These are phyloP conservation scores for Diversispora epigaea DNA, from an alignment of 192 early-diverging fungal genomes.

Conservation along the genomic window DNA sequence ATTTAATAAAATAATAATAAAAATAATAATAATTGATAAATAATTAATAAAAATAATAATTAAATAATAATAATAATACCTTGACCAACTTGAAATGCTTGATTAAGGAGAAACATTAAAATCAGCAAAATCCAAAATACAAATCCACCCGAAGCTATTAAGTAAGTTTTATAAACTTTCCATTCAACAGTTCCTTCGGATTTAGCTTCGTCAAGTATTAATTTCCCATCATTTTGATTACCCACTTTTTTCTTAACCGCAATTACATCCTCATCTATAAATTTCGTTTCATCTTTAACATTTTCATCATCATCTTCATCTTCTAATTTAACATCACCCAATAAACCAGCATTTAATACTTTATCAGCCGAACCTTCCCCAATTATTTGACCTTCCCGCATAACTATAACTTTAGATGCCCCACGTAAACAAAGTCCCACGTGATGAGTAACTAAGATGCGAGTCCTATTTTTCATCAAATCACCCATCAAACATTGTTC, in stretches of 20 bases:
- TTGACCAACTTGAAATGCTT: constrained; percentile 47
- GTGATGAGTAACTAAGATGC: constrained; percentile 91
- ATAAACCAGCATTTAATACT: constrained; percentile 46
- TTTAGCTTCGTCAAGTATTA: constrained; percentile 84
- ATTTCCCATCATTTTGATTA: constrained; percentile 48
- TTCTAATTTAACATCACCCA: constrained; percentile 43
- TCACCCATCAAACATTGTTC: constrained; percentile 70
- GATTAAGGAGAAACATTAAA: constrained; percentile 44
- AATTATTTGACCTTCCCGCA: constrained; percentile 62
- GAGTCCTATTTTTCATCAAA: constrained; percentile 74
- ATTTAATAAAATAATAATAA: background rate
- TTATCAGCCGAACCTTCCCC: constrained; percentile 51
- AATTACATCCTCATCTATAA: constrained; percentile 39
- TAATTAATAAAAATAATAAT: constrained; percentile 27
- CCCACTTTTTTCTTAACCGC: background rate
- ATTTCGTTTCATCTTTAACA: constrained; percentile 43
- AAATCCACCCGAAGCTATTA: constrained; percentile 64
- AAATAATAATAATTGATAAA: background rate
- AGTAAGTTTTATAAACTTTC: constrained; percentile 77
- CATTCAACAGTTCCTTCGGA: constrained; percentile 76
- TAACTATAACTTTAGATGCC: constrained; percentile 57
- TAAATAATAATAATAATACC: constrained; percentile 63
- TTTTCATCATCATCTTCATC: constrained; percentile 46
- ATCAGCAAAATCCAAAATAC: constrained; percentile 61
- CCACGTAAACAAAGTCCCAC: constrained; percentile 61